Evolutionary conservation across 2,329 filamentous ascomycete genomes (phyloP).

Genomic region (Monosporascus sp.): DNA sequence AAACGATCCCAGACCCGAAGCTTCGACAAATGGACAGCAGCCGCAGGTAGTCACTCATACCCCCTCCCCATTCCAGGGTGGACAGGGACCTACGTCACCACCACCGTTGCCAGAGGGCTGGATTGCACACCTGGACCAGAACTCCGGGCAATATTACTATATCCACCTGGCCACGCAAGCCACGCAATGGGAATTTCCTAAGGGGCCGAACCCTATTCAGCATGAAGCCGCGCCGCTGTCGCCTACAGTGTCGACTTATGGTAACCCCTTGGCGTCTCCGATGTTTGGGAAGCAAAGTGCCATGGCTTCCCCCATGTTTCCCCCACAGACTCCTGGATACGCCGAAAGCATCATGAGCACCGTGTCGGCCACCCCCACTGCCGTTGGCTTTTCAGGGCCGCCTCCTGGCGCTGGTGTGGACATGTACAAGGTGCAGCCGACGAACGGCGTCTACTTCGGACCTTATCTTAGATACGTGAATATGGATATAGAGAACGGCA

Average conservation of each 20-base stretch:
- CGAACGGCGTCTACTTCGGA: constrained; percentile 96
- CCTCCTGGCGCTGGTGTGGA: constrained; percentile 85
- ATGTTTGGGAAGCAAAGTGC: constrained; percentile 62
- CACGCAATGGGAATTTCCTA: constrained; percentile 98
- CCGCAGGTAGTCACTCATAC: constrained; percentile 35
- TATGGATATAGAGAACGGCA: constrained; percentile 87
- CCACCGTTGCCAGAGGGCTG: constrained; percentile 94
- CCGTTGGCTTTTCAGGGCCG: constrained; percentile 82
- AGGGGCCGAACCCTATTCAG: constrained; percentile 84
- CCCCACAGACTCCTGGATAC: constrained; percentile 78
- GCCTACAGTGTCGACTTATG: constrained; percentile 71
- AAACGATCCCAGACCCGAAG: constrained; percentile 63
- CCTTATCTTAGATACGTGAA: constrained; percentile 94
- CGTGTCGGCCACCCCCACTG: constrained; percentile 65
- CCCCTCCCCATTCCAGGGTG: constrained; percentile 37
- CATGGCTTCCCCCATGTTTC: constrained; percentile 74
- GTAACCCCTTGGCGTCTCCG: constrained; percentile 67
- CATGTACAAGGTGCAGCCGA: constrained; percentile 87
- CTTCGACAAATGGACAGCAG: constrained; percentile 41
- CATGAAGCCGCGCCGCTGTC: constrained; percentile 79
- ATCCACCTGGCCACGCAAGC: constrained; percentile 93
- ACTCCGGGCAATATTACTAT: constrained; percentile 97
- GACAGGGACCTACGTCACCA: constrained; percentile 66
- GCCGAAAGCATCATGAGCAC: constrained; percentile 82
- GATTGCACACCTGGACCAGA: constrained; percentile 95